Conservation (phyloP, 495 filamentous ascomycete species). For the Neurospora sublineolata region DNA sequence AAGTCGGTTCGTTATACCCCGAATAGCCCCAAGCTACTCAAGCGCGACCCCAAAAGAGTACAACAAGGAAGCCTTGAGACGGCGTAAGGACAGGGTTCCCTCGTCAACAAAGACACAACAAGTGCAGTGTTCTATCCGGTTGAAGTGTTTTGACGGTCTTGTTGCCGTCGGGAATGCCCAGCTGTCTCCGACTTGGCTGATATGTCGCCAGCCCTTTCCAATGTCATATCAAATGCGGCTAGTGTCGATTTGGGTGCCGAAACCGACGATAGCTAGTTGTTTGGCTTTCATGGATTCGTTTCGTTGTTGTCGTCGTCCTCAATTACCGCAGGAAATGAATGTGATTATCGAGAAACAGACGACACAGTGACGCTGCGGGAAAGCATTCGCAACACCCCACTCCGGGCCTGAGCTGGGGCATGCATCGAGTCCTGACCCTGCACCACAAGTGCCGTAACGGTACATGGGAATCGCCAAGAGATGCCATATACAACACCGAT, state of each 20-base stretch:
- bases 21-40: slow-evolving; percentile 1
- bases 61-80: slow-evolving; percentile 16
- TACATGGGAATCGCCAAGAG: background rate
- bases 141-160: slow-evolving; percentile 6
- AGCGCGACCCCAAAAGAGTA: slow-evolving; percentile 1
- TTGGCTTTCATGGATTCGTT: background rate
- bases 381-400: background rate
- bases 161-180: slow-evolving; percentile 1
- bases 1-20: slow-evolving; percentile 16
- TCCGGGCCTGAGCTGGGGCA: background rate
- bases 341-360: background rate
- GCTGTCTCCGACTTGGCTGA: background rate
- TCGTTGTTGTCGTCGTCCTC: background rate
- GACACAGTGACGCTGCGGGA: background rate
- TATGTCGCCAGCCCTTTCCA: background rate
- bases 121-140: background rate
- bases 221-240: background rate
- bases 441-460: background rate
- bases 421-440: background rate
- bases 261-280: background rate
- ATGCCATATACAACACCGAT: background rate
- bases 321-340: background rate
- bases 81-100: slow-evolving; percentile 17
- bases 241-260: background rate
- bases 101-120: slow-evolving; percentile 4